Conservation (phyloP, 768 basidiomycete genomes). For the Pisolithus tinctorius region DNA sequence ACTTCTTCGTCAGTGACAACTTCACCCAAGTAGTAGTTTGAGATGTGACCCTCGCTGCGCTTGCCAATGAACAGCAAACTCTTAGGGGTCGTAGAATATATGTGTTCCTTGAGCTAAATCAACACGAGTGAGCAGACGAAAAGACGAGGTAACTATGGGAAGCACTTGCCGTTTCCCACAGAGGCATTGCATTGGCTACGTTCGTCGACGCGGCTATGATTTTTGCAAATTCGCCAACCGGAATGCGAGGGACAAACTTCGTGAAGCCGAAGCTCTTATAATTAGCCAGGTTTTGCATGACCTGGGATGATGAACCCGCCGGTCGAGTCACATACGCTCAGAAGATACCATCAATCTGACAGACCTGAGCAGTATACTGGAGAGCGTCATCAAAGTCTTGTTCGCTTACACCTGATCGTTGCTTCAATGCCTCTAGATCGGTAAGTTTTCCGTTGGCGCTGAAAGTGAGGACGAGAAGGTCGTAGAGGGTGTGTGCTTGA, state of each 20-base stretch:
- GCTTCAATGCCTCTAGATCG: conserved; percentile 49
- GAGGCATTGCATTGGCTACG: conserved; percentile 41
- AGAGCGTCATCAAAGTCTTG: conserved; percentile 65
- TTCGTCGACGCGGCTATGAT: conserved; percentile 60
- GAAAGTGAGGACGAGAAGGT: conserved; percentile 65
- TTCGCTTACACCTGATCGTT: conserved; percentile 43
- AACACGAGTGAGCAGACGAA: conserved; percentile 1
- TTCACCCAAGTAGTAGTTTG: conserved; percentile 81
- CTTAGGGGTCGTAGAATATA: conserved; percentile 64
- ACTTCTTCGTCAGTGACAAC: conserved; percentile 73
- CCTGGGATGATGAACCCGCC: conserved; percentile 14
- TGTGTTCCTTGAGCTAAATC: conserved; percentile 60
- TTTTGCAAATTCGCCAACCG: conserved; percentile 52
- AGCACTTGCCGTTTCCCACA: conserved; percentile 56
- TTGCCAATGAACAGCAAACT: conserved; percentile 72
- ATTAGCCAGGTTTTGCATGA: conserved; percentile 47
- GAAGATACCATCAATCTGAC: not conserved
- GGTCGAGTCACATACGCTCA: too few relatives aligned
- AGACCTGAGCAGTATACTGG: conserved; percentile 69
- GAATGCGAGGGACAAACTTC: conserved; percentile 74
- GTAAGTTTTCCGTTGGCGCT: conserved; percentile 51
- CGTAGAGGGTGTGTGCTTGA: conserved; percentile 59
- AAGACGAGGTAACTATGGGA: not conserved
- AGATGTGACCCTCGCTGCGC: conserved; percentile 66
- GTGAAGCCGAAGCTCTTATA: conserved; percentile 81